Conservation (phyloP, 2,329 filamentous ascomycete species). For the Cyphellophora attinorum region DNA sequence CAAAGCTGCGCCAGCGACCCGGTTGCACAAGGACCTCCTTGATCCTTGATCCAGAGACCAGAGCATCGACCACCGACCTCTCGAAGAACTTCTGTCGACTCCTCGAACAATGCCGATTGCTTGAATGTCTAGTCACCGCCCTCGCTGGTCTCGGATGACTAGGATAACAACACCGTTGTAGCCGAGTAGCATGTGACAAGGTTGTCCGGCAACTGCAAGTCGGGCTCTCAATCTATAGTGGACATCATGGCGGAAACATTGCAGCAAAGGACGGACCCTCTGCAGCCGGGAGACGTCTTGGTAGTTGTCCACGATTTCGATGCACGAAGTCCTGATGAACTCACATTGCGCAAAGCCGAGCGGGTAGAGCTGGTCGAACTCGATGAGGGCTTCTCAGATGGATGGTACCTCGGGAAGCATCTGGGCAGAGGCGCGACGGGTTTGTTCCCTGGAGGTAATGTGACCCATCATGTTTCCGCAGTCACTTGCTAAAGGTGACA, state of each 20-base stretch:
- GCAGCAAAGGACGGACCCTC: slow-evolving; percentile 23
- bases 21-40: slow-evolving; percentile 40
- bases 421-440: slow-evolving; percentile 31
- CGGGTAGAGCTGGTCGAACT: slow-evolving; percentile 54
- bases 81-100: too few species aligned
- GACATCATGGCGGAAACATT: slow-evolving; percentile 23
- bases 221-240: too few species aligned
- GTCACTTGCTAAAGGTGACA: slow-evolving; percentile 1
- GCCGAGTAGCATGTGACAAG: too few species aligned
- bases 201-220: too few species aligned
- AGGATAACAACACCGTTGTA: slow-evolving; percentile 55
- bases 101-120: too few species aligned
- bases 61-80: too few species aligned
- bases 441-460: slow-evolving; percentile 38
- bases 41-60: too few species aligned
- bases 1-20: neutral
- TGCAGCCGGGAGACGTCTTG: slow-evolving; percentile 30
- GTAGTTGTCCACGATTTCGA: slow-evolving; percentile 65
- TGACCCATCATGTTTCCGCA: neutral
- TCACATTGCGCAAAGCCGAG: slow-evolving; percentile 71
- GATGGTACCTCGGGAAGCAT: slow-evolving; percentile 52
- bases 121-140: too few species aligned
- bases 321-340: slow-evolving; percentile 84
- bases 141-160: too few species aligned
- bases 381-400: slow-evolving; percentile 58